Base-by-base conservation (phyloP, 768 basidiomycete species). In the Boletus edulis region DNA sequence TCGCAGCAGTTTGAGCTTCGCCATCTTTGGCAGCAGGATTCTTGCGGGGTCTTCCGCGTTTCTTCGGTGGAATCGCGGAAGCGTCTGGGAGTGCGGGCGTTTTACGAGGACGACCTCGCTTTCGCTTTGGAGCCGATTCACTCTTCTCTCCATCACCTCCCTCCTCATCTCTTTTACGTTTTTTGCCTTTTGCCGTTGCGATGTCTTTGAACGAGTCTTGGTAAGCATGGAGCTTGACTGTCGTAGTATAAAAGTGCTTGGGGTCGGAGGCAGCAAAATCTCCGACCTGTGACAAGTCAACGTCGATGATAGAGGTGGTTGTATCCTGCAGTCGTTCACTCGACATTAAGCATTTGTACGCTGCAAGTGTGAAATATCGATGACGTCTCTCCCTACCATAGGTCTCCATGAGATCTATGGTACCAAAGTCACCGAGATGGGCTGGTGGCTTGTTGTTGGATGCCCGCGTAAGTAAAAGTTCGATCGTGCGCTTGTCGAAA, bases 361-460 rank as follows among this genome's bases (percentile, higher is more conserved):
- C 82, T 2, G 80, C 78, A 42, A 87, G 68, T 0, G 91, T 90
- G 73, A 84, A 94, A 66, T 92, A 92, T 58, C 92, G 81, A 67
- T 92, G 84, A 22, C 92, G 87, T 29, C 93, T 86, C 72, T 98
- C 91, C 35, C 93, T 84, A 5, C 91, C 91, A 58, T 80, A 78
- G 1, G 84, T 91, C 72, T 97, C 95, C 79, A 87, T 86, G 29
- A 91, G 69, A 37, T 84, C 81, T 20, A 81, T 79, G 47, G 91
- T 81, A 27, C 83, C 79, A 39, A 90, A 75, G 67, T 94, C 89
- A 49, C 76, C 75, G 14, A 94, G 79, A 68, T 93, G 91, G 6
- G 80, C 56, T 5, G 92, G 92, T 14, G 85, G 83, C 11, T 75
- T 76, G 55, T 66, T 76, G 63, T 79, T 85, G 59, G 85, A 85